A percentile compares a stretch with the other conserved stretches of the same genome.
phyloP scores from a whole-genome alignment of 495 filamentous ascomycete species.

The Cudoniella acicularis region DNA sequence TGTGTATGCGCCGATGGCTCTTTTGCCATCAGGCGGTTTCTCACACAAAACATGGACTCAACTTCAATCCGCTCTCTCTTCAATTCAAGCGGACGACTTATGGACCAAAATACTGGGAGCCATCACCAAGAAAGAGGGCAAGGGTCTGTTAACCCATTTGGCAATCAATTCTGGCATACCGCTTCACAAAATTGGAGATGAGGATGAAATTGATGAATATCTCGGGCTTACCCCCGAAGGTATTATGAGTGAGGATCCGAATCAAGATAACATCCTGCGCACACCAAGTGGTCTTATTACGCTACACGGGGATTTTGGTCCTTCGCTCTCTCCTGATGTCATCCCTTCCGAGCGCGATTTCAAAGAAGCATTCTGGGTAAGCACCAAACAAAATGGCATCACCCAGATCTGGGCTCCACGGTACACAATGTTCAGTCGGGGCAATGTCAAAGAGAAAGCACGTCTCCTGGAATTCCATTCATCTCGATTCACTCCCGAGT shows the following conservation, averaged over 20 bases:
- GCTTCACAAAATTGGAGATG: slow-evolving; percentile 19
- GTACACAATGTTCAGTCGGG: slow-evolving; percentile 88
- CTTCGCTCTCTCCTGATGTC: slow-evolving; percentile 23
- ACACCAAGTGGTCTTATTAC: slow-evolving; percentile 59
- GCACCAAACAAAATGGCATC: slow-evolving; percentile 71
- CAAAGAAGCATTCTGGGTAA: slow-evolving; percentile 66
- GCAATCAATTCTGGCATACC: slow-evolving; percentile 74
- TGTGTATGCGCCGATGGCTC: slow-evolving; percentile 64
- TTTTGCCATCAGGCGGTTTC: slow-evolving; percentile 62
- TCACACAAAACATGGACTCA: slow-evolving; percentile 40
- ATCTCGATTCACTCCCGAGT: background rate
- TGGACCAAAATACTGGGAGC: slow-evolving; percentile 46
- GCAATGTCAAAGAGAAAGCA: slow-evolving; percentile 86
- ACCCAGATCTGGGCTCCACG: slow-evolving; percentile 81
- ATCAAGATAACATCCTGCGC: slow-evolving; percentile 42
- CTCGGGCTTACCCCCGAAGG: no score
- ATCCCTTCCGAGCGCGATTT: slow-evolving; percentile 43
- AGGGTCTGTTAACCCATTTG: slow-evolving; percentile 55
- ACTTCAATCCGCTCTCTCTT: slow-evolving; percentile 17
- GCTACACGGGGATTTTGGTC: slow-evolving; percentile 66
- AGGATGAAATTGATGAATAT: slow-evolving; percentile 47
- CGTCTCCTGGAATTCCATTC: slow-evolving; percentile 56
- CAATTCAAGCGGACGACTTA: slow-evolving; percentile 26
- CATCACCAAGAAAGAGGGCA: slow-evolving; percentile 40
- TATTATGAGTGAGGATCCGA: background rate